phyloP scores from a whole-genome alignment of 1,284 basidiomycete species.

The Mycosarcoma mackinlayi region DNA sequence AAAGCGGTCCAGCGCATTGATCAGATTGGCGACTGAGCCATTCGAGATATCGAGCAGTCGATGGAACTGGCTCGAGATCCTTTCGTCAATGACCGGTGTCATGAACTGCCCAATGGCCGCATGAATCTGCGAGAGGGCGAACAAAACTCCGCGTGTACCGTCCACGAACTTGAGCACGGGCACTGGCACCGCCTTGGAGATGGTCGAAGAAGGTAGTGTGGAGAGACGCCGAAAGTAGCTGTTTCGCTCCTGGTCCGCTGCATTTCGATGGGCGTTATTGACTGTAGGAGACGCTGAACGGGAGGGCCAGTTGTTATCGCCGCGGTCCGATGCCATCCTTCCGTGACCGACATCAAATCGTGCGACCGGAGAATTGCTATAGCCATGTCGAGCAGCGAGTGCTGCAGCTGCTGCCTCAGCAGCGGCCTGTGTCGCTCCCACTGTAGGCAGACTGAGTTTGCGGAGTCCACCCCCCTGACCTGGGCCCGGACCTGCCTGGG shows the following conservation, averaged over 20 bases:
- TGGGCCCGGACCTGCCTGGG: neutral
- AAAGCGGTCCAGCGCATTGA: conserved; percentile 89
- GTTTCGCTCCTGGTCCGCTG: conserved; percentile 76
- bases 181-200: conserved; percentile 79
- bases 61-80: conserved; percentile 71
- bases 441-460: conserved; percentile 57
- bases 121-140: conserved; percentile 91
- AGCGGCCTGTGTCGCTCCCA: conserved; percentile 58
- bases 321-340: conserved; percentile 31
- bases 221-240: conserved; percentile 86
- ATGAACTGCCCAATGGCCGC: conserved; percentile 89
- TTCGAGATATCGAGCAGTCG: conserved; percentile 74
- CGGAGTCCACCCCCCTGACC: conserved; percentile 51
- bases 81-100: conserved; percentile 84
- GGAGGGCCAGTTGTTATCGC: conserved; percentile 31
- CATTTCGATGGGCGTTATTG: conserved; percentile 75
- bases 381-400: conserved; percentile 38
- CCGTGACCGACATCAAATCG: conserved; percentile 39
- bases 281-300: conserved; percentile 38
- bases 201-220: conserved; percentile 77
- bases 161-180: conserved; percentile 83
- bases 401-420: conserved; percentile 59
- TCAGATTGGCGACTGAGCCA: conserved; percentile 83
- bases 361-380: conserved; percentile 36
- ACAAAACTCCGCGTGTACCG: conserved; percentile 88